Conservation (phyloP, 371 early-diverging fungal genomes). For the Coemansia sp. region DNA sequence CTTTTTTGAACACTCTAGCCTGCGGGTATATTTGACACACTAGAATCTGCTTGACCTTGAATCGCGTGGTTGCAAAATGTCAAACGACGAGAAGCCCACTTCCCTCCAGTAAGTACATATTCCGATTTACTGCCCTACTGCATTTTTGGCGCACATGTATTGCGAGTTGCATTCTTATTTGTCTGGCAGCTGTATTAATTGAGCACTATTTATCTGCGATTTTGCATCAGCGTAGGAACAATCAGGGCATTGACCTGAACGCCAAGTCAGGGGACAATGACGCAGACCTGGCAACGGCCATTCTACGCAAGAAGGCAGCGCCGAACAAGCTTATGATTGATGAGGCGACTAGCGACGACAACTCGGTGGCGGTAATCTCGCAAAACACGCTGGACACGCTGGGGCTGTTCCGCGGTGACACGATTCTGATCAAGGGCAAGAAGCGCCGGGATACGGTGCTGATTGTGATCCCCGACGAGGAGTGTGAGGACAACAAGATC, state of each 20-base stretch:
- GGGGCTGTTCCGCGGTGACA: slow-evolving; percentile 92
- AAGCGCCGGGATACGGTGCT: slow-evolving; percentile 97
- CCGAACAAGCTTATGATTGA: slow-evolving; percentile 98
- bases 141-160: neutral
- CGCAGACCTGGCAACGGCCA: slow-evolving; percentile 88
- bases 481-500: slow-evolving; percentile 90
- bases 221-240: slow-evolving; percentile 21
- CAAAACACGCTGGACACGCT: slow-evolving; percentile 91
- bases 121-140: slow-evolving; percentile 1
- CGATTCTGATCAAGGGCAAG: slow-evolving; percentile 97
- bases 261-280: slow-evolving; percentile 56
- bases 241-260: slow-evolving; percentile 31
- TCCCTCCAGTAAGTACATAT: slow-evolving; percentile 29
- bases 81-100: slow-evolving; percentile 38
- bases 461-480: slow-evolving; percentile 89
- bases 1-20: neutral
- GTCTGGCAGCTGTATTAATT: neutral
- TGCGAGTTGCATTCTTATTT: neutral
- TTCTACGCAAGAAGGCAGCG: slow-evolving; percentile 90
- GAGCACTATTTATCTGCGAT: neutral
- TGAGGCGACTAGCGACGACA: slow-evolving; percentile 95
- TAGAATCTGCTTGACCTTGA: neutral
- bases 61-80: slow-evolving; percentile 16
- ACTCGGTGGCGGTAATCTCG: slow-evolving; percentile 89
- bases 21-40: neutral